Evolutionary conservation across 192 early-diverging fungal species (phyloP).

Genomic region (Linnemannia schmuckeri): DNA sequence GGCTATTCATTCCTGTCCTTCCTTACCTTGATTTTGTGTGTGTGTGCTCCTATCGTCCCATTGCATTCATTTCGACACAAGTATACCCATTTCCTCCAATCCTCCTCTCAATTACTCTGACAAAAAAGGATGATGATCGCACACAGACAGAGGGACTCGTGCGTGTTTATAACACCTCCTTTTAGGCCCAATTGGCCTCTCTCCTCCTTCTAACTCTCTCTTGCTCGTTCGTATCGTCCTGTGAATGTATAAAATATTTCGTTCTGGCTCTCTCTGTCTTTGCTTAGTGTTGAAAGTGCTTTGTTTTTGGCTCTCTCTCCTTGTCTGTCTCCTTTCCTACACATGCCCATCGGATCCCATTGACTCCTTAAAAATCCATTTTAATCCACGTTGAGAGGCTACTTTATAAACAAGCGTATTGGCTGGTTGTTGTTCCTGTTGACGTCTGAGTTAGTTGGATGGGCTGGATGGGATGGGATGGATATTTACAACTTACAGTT

Average conservation of each 20-base stretch:
- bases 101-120: background rate
- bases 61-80: background rate
- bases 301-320: conserved; percentile 24
- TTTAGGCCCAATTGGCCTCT: background rate
- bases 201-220: background rate
- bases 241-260: background rate
- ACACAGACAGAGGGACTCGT: background rate
- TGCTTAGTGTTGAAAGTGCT: background rate
- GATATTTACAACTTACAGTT: no score
- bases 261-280: background rate
- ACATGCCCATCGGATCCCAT: conserved; percentile 15
- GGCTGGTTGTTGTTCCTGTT: conserved; percentile 1
- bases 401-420: background rate
- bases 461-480: no score
- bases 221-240: background rate
- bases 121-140: background rate
- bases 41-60: conserved; percentile 2
- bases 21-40: background rate
- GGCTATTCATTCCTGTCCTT: background rate
- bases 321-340: conserved; percentile 32
- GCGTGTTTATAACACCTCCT: background rate
- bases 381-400: conserved; percentile 24
- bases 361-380: conserved; percentile 47
- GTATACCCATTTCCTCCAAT: conserved; percentile 4
- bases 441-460: background rate